These are phyloP conservation scores for Bathelium albidoporum DNA, from an alignment of 495 filamentous ascomycete genomes.

Conservation along the genomic window DNA sequence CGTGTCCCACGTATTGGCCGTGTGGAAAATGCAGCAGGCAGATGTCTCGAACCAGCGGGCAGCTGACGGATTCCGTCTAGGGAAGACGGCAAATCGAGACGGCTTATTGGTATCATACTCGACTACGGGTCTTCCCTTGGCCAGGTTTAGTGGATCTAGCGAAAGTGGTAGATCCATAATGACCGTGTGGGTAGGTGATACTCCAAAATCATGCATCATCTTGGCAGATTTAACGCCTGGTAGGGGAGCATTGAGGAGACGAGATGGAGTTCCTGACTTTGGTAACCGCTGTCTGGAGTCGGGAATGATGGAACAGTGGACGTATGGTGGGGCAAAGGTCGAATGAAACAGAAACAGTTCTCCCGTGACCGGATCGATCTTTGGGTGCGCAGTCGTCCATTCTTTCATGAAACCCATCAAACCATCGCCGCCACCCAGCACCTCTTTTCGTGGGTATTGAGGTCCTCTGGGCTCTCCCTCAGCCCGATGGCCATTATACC, in stretches of 20 bases:
- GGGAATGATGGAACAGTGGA: constrained; percentile 53
- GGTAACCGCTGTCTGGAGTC: constrained; percentile 12
- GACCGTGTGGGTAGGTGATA: constrained; percentile 46
- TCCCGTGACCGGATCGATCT: constrained; percentile 46
- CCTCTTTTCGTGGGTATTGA: constrained; percentile 9
- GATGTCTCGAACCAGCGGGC: constrained; percentile 55
- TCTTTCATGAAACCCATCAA: constrained; percentile 48
- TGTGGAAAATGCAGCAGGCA: constrained; percentile 56
- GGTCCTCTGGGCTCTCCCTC: constrained; percentile 36
- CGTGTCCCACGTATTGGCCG: constrained; percentile 54
- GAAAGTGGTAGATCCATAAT: constrained; percentile 58
- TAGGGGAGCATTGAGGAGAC: constrained; percentile 38
- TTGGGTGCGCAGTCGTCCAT: constrained; percentile 60
- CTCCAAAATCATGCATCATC: constrained; percentile 66
- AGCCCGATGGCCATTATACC: constrained; percentile 48
- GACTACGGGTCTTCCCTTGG: constrained; percentile 42
- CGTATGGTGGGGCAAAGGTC: constrained; percentile 48
- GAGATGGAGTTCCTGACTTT: background rate
- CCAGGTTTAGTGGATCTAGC: constrained; percentile 48
- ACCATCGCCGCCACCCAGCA: constrained; percentile 41
- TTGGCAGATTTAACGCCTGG: constrained; percentile 50
- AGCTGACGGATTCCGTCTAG: constrained; percentile 42
- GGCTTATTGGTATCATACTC: constrained; percentile 41
- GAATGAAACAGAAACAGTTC: constrained; percentile 57
- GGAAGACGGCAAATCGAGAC: constrained; percentile 55